Conservation (phyloP, 2,329 filamentous ascomycete species). For the Penicillium brevicompactum region DNA sequence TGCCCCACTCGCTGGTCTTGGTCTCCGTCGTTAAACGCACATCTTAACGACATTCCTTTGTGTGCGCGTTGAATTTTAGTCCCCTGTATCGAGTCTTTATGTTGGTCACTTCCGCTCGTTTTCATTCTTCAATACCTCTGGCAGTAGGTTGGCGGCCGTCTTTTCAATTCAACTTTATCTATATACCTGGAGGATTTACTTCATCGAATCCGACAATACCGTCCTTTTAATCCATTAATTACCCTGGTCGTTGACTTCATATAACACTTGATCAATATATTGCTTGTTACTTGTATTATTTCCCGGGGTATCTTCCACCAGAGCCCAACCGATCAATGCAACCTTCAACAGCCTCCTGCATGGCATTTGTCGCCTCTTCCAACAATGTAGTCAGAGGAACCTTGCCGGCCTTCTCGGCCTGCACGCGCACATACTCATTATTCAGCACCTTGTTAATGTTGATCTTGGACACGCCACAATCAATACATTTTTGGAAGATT, state of each 20-base stretch:
- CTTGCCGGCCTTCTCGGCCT: conserved; percentile 53
- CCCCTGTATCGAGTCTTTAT: neutral
- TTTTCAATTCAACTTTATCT: conserved; percentile 9
- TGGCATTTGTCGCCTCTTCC: conserved; percentile 57
- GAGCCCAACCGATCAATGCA: conserved; percentile 57
- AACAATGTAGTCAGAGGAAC: conserved; percentile 56
- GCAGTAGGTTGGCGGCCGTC: conserved; percentile 3
- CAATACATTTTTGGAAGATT: conserved; percentile 57
- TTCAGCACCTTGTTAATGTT: conserved; percentile 64
- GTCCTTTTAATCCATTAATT: neutral
- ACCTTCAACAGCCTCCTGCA: conserved; percentile 58
- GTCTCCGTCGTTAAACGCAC: conserved; percentile 3
- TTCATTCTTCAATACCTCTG: conserved; percentile 12
- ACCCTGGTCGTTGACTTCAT: too few species aligned
- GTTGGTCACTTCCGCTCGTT: neutral
- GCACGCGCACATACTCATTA: conserved; percentile 51
- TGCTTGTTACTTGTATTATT: neutral
- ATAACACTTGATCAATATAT: neutral
- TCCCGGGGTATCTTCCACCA: conserved; percentile 36
- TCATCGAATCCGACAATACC: neutral
- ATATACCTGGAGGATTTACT: conserved; percentile 17
- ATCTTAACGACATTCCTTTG: neutral
- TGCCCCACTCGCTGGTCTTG: conserved; percentile 1
- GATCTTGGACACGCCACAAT: conserved; percentile 57
- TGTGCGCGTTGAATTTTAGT: neutral